A percentile compares a stretch with the other conserved stretches of the same genome.
phyloP scores from a whole-genome alignment of 208 protist genomes.

The Acanthamoeba rhysodes region DNA sequence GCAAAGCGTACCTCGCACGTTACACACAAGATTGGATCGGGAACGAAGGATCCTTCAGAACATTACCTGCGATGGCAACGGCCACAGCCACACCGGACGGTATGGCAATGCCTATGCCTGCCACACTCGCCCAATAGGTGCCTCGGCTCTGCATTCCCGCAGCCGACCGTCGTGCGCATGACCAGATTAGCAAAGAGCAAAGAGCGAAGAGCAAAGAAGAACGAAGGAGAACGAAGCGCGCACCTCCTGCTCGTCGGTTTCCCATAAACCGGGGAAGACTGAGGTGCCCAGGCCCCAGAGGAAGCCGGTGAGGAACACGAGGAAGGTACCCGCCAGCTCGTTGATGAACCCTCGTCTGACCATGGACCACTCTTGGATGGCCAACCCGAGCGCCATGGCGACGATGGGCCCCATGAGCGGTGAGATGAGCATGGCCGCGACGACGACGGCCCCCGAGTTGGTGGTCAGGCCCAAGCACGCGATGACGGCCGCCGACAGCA shows the following conservation, averaged over 20 bases:
- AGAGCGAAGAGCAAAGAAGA: background rate
- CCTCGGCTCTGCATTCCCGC: background rate
- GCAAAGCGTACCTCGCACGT: background rate
- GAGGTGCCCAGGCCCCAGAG: slow-evolving; percentile 13
- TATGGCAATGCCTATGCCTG: slow-evolving; percentile 58
- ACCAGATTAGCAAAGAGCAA: background rate
- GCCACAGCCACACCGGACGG: slow-evolving; percentile 72
- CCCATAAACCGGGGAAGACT: background rate
- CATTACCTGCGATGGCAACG: slow-evolving; percentile 27
- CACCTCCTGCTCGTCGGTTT: slow-evolving; percentile 26
- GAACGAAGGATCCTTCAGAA: background rate
- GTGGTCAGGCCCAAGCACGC: slow-evolving; percentile 60
- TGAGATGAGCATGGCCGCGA: slow-evolving; percentile 73
- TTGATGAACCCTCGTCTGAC: slow-evolving; percentile 11
- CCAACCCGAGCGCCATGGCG: background rate
- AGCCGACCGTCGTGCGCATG: background rate
- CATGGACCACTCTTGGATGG: slow-evolving; percentile 26
- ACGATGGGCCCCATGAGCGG: slow-evolving; percentile 77
- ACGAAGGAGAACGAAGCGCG: background rate
- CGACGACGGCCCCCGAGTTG: slow-evolving; percentile 8
- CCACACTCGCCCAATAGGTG: background rate
- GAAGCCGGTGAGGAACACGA: slow-evolving; percentile 19
- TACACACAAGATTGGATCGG: background rate
- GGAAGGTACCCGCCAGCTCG: background rate
- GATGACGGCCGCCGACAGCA: slow-evolving; percentile 55